These are phyloP conservation scores for Diaporthe velutina DNA, from an alignment of 2,329 filamentous ascomycete species.

Conservation along the genomic window DNA sequence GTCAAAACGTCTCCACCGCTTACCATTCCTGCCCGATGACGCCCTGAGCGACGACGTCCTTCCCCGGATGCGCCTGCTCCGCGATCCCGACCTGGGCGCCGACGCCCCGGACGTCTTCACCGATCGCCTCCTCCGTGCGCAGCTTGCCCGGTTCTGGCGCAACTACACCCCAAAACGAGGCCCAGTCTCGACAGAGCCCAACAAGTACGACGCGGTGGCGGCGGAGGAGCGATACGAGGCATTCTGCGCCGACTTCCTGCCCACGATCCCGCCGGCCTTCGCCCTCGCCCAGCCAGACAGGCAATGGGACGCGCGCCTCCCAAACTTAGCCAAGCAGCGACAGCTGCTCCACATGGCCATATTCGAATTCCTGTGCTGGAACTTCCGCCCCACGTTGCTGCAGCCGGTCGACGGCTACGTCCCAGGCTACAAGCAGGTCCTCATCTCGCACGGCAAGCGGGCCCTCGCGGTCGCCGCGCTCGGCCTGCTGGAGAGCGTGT, in stretches of 20 bases:
- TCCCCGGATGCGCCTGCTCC: neutral
- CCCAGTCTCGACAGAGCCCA: neutral
- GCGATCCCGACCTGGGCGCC: neutral
- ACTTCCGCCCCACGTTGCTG: neutral
- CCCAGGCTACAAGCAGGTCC: neutral
- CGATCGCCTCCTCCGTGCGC: neutral
- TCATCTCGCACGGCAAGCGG: neutral
- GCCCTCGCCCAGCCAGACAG: neutral
- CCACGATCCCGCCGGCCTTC: neutral
- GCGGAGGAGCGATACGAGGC: neutral
- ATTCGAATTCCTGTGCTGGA: neutral
- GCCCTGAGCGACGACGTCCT: neutral
- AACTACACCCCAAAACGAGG: neutral
- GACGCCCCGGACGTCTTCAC: neutral
- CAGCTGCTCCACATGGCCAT: neutral
- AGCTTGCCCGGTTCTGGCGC: neutral
- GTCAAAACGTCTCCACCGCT: neutral
- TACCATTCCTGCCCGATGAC: neutral
- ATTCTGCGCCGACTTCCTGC: neutral
- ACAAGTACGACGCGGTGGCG: neutral
- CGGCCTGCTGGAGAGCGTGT: neutral
- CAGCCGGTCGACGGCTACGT: neutral
- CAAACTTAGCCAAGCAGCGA: neutral
- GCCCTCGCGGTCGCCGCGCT: neutral
- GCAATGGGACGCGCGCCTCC: neutral